Evolutionary conservation across 2,329 filamentous ascomycete genomes (phyloP).

Genomic region (Pseudocercospora pini-densiflorae): DNA sequence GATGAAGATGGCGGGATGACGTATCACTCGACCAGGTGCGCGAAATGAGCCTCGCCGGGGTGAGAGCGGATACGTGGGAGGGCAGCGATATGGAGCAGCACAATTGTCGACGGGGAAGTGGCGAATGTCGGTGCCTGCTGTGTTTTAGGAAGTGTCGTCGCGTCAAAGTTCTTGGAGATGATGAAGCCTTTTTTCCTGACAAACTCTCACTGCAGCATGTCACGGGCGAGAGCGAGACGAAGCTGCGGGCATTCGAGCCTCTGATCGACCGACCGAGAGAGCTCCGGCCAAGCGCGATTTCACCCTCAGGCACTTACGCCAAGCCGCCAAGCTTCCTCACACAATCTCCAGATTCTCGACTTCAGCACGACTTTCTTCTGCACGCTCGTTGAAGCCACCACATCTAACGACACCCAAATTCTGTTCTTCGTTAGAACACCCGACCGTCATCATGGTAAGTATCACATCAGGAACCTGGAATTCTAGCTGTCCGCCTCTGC

Average conservation of each 20-base stretch:
- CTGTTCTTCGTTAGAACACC: conserved; percentile 18
- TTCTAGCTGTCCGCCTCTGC: conserved; percentile 31
- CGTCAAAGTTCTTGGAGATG: conserved; percentile 3
- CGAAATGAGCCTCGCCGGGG: conserved; percentile 5
- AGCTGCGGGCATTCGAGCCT: background rate
- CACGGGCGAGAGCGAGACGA: background rate
- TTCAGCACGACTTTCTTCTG: conserved; percentile 10
- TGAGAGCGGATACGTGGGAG: background rate
- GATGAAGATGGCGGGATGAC: conserved; percentile 8
- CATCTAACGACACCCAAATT: conserved; percentile 8
- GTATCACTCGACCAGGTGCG: background rate
- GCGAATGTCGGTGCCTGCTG: background rate
- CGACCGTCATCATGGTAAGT: conserved; percentile 34
- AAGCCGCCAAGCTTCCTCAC: background rate
- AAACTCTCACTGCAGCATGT: background rate
- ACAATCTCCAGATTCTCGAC: conserved; percentile 5
- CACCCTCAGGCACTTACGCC: background rate
- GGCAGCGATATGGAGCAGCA: background rate
- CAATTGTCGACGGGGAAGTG: background rate
- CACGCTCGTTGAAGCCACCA: conserved; percentile 22
- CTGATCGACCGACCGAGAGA: background rate
- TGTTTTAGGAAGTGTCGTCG: background rate
- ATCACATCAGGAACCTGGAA: conserved; percentile 13
- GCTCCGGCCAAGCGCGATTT: background rate
- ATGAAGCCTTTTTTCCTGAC: background rate